Base-by-base conservation (phyloP, 257 asterid genomes). In the Solanum dulcamara region DNA sequence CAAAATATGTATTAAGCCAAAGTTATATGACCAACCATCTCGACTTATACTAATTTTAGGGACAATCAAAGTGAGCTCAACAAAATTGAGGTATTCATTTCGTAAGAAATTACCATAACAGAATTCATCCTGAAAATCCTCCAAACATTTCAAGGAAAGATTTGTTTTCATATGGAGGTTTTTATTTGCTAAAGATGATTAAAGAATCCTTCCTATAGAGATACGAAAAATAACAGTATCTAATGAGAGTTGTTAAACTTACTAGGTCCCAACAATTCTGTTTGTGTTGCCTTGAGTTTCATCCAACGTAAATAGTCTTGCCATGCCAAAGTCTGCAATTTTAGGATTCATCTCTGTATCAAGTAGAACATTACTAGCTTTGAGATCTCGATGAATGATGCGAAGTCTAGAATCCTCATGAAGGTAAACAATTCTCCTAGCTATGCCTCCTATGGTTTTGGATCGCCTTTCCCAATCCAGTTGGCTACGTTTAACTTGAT, bases 361-460 rank as follows among this genome's bases (percentile, higher is more conserved):
- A 4, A 90, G 81, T 40, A 90, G 50, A 7, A 88, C 26, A 18
- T 90, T 90, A 46, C 90, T 85, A 4, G 91, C 90, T 87, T 88
- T 90, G 68, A 90, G 88, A 74, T 88, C 89, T 4, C 89, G 88
- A 64, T 90, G 91, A n/a, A 90, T 81, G 79, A 90, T 87, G 13
- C 32, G 84, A 12, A 90, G 87, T 12, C 90, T 81, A 35, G 91
- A 88, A 67, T 90, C 90, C 44, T 90, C 92, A 37, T 88, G 92
- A 26, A 90, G 87, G 32, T 88, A 90, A 33, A 88, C 79, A 50
- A 90, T 55, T 28, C 92, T 90, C 60, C 51, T 84, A 0, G 88
- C 89, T 5, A 85, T 44, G 71, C 86, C 88, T 40, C 40, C 67
- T 38, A 90, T 84, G 13, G 88, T 90, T 51, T 87, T 81, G 37